Conservation (phyloP, 164 flowering plant species). For the Saururus chinensis region DNA sequence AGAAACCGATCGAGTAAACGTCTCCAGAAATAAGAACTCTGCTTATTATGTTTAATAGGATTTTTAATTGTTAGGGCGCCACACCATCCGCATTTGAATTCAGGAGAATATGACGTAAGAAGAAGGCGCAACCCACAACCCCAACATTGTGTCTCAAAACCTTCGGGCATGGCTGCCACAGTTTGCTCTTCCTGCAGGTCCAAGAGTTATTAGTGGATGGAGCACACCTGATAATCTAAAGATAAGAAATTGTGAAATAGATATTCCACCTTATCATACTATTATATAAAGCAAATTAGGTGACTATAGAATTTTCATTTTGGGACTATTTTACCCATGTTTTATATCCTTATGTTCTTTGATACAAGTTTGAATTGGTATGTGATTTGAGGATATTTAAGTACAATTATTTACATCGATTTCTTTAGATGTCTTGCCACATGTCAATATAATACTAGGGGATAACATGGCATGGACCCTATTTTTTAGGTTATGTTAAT, state of each 20-base stretch:
- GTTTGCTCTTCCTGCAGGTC: slow-evolving; percentile 33
- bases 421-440: too few species aligned
- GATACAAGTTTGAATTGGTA: too few species aligned
- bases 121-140: slow-evolving; percentile 83
- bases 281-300: too few species aligned
- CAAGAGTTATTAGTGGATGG: slow-evolving; percentile 1
- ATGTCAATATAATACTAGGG: too few species aligned
- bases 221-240: background rate
- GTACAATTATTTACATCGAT: too few species aligned
- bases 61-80: slow-evolving; percentile 80
- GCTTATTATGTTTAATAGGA: slow-evolving; percentile 23
- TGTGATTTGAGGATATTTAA: too few species aligned
- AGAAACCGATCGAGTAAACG: slow-evolving; percentile 70
- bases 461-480: too few species aligned
- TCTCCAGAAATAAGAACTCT: slow-evolving; percentile 40
- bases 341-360: too few species aligned
- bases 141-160: slow-evolving; percentile 68
- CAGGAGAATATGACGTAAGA: slow-evolving; percentile 51
- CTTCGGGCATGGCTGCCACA: slow-evolving; percentile 25
- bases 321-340: too few species aligned
- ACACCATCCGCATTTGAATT: slow-evolving; percentile 98
- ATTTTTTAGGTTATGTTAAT: too few species aligned
- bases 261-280: background rate
- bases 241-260: background rate
- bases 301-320: too few species aligned